A percentile compares a stretch with the other conserved stretches of the same genome.
These are phyloP conservation scores for Martensiomyces pterosporus DNA, from an alignment of 192 early-diverging fungal genomes.

Conservation along the genomic window DNA sequence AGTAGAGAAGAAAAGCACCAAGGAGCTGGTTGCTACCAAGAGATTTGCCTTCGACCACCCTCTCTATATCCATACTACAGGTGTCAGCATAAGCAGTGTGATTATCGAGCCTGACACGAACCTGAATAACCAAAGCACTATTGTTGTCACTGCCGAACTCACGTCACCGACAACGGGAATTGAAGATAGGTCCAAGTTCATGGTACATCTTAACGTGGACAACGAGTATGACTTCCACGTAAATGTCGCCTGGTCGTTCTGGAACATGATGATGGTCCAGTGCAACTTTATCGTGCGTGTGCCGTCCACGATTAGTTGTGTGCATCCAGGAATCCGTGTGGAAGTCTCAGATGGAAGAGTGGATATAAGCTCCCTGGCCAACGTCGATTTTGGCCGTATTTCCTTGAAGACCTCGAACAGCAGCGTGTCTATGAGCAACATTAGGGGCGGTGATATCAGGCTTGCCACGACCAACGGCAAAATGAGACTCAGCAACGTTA, in stretches of 20 bases:
- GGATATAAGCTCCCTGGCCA: slow-evolving; percentile 11
- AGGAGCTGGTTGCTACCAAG: slow-evolving; percentile 21
- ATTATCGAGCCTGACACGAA: slow-evolving; percentile 20
- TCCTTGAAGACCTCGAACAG: slow-evolving; percentile 8
- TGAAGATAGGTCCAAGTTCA: slow-evolving; percentile 12
- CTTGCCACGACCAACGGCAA: slow-evolving; percentile 8
- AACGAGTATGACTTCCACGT: slow-evolving; percentile 38
- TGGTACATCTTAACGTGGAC: slow-evolving; percentile 6
- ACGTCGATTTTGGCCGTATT: slow-evolving; percentile 18
- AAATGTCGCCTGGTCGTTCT: slow-evolving; percentile 16
- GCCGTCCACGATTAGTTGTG: slow-evolving; percentile 1
- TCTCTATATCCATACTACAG: slow-evolving; percentile 17
- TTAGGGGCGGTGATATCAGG: slow-evolving; percentile 1
- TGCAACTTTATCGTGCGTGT: slow-evolving; percentile 22
- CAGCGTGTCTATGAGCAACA: slow-evolving; percentile 3
- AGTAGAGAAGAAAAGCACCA: slow-evolving; percentile 14
- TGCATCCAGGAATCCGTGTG: slow-evolving; percentile 22
- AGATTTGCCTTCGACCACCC: slow-evolving; percentile 26
- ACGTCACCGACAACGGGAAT: slow-evolving; percentile 7
- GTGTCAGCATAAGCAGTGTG: slow-evolving; percentile 8
- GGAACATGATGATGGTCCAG: slow-evolving; percentile 12
- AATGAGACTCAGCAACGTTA: slow-evolving; percentile 3
- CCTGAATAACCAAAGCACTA: slow-evolving; percentile 7
- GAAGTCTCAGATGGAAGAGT: slow-evolving; percentile 15
- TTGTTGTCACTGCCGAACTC: slow-evolving; percentile 18